phyloP scores from a whole-genome alignment of 2,329 filamentous ascomycete genomes.

The Alternaria gaisen region DNA sequence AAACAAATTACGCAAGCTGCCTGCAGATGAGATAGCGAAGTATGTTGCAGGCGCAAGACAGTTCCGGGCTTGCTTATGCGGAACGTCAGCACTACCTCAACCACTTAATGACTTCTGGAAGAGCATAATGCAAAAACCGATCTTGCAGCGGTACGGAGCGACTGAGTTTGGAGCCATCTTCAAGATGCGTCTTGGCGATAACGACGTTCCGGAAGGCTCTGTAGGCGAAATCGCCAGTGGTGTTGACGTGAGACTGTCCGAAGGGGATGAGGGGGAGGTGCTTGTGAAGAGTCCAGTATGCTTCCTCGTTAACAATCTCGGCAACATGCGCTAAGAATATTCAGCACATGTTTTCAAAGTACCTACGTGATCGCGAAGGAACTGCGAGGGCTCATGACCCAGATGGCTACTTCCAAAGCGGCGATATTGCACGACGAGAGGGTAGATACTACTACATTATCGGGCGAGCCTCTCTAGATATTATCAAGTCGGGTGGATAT shows the following conservation, averaged over 20 bases:
- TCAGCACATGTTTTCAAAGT: conserved; percentile 54
- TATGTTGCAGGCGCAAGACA: conserved; percentile 57
- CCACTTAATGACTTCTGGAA: conserved; percentile 63
- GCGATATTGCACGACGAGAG: conserved; percentile 53
- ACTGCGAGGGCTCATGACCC: conserved; percentile 57
- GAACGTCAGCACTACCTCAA: conserved; percentile 60
- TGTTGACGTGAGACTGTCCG: conserved; percentile 53
- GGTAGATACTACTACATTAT: conserved; percentile 62
- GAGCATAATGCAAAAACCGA: conserved; percentile 53
- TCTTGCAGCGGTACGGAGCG: conserved; percentile 56
- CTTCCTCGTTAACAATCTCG: background rate
- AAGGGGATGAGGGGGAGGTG: conserved; percentile 61
- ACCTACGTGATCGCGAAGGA: conserved; percentile 53
- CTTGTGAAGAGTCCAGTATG: conserved; percentile 49
- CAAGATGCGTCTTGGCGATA: conserved; percentile 51
- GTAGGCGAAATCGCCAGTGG: conserved; percentile 52
- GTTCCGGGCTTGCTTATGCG: conserved; percentile 55
- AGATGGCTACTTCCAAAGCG: conserved; percentile 61
- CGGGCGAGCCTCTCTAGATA: conserved; percentile 61
- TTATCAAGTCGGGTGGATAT: conserved; percentile 66
- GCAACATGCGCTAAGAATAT: background rate
- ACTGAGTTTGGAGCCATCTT: conserved; percentile 57
- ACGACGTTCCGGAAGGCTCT: conserved; percentile 39
- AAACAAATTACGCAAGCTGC: conserved; percentile 41
- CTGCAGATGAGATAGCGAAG: conserved; percentile 40